Percentiles rank a stretch among this genome's conserved stretches.
Conservation (phyloP, 352 stramenopile species). For the Chrysophaeum taylorii region DNA sequence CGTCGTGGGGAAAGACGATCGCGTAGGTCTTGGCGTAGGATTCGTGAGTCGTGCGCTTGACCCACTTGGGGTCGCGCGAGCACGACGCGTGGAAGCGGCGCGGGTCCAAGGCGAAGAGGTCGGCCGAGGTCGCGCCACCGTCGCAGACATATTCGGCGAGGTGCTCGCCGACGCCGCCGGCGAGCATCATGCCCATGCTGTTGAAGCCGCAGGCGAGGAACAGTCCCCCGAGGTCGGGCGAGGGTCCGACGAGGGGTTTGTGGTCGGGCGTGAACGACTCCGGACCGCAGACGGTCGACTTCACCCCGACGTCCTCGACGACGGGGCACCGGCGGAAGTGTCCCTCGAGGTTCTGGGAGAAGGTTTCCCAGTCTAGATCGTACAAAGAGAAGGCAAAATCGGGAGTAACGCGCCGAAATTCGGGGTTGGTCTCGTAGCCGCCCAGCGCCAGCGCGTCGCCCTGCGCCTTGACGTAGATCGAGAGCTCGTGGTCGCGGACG, state of each 20-base stretch:
- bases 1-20: slow-evolving; percentile 35
- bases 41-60: slow-evolving; percentile 38
- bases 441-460: slow-evolving; percentile 28
- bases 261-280: slow-evolving; percentile 34
- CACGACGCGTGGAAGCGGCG: slow-evolving; percentile 18
- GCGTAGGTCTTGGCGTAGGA: slow-evolving; percentile 50
- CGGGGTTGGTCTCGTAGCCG: slow-evolving; percentile 30
- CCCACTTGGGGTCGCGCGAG: slow-evolving; percentile 24
- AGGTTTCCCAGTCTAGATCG: slow-evolving; percentile 33
- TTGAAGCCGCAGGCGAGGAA: slow-evolving; percentile 54
- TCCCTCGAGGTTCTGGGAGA: slow-evolving; percentile 28
- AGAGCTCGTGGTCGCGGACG: slow-evolving; percentile 30
- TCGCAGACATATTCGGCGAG: slow-evolving; percentile 50
- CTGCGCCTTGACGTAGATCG: slow-evolving; percentile 32
- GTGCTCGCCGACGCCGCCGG: slow-evolving; percentile 43
- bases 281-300: slow-evolving; percentile 30
- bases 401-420: slow-evolving; percentile 29
- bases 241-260: slow-evolving; percentile 26
- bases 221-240: slow-evolving; percentile 38
- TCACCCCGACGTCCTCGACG: slow-evolving; percentile 24
- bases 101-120: slow-evolving; percentile 36
- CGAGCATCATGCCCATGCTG: slow-evolving; percentile 52
- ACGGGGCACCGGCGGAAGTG: slow-evolving; percentile 22
- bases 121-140: slow-evolving; percentile 33
- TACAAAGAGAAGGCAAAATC: slow-evolving; percentile 32